phyloP scores from a whole-genome alignment of 352 stramenopile genomes.

The Globisporangium nunn region DNA sequence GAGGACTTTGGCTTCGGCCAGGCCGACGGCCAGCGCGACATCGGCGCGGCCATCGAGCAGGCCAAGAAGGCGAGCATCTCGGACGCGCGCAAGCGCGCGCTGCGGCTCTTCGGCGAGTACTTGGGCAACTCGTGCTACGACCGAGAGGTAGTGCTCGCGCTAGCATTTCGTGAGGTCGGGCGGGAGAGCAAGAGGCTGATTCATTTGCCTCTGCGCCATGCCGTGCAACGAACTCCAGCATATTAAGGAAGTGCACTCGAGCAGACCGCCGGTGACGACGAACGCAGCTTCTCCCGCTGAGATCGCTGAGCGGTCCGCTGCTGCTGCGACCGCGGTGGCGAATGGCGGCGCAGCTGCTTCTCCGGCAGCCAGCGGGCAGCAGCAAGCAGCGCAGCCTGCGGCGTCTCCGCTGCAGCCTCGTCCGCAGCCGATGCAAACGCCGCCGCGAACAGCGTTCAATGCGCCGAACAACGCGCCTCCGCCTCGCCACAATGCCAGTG shows the following conservation, averaged over 20 bases:
- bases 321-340: neutral
- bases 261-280: slow-evolving; percentile 18
- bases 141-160: slow-evolving; percentile 27
- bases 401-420: neutral
- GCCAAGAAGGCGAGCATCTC: slow-evolving; percentile 86
- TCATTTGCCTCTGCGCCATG: too few relatives aligned
- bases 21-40: slow-evolving; percentile 67
- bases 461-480: neutral
- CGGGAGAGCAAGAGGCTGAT: too few relatives aligned
- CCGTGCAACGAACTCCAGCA: slow-evolving; percentile 15
- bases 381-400: neutral
- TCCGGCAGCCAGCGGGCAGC: too few relatives aligned
- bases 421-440: slow-evolving; percentile 4
- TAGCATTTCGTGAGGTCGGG: too few relatives aligned
- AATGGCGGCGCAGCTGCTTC: neutral
- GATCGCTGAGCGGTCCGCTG: neutral
- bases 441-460: slow-evolving; percentile 2
- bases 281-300: slow-evolving; percentile 10
- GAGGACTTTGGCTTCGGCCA: slow-evolving; percentile 80
- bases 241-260: slow-evolving; percentile 72
- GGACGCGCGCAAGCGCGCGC: slow-evolving; percentile 68
- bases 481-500: slow-evolving; percentile 1
- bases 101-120: slow-evolving; percentile 82
- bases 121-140: slow-evolving; percentile 86
- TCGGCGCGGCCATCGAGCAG: slow-evolving; percentile 71